Conservation (phyloP, 768 basidiomycete genomes). For the Russula sp. region DNA sequence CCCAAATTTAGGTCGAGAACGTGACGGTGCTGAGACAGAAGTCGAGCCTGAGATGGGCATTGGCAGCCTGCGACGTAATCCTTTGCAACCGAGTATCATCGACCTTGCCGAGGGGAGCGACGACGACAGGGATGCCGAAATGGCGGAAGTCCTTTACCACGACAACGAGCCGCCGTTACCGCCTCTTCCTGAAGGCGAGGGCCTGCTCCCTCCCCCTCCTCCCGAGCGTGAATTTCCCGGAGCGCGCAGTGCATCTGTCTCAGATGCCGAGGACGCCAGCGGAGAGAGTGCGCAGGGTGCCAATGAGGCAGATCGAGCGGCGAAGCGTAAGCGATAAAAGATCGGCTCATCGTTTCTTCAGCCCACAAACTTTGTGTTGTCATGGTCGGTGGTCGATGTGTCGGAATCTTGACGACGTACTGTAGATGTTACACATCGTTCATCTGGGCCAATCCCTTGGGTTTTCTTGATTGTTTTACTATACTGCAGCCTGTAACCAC, state of each 20-base stretch:
- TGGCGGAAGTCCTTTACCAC: constrained; percentile 2
- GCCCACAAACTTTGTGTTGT: neutral
- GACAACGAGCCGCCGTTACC: constrained; percentile 7
- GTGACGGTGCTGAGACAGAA: constrained; percentile 17
- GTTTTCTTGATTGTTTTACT: constrained; percentile 5
- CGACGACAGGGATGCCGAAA: constrained; percentile 16
- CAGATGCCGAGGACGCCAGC: constrained; percentile 16
- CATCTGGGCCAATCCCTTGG: neutral
- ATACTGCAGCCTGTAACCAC: neutral
- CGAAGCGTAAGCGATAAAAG: constrained; percentile 15
- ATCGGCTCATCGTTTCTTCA: neutral
- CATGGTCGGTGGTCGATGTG: neutral
- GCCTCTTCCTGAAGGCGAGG: constrained; percentile 10
- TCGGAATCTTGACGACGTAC: neutral
- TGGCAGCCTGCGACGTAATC: constrained; percentile 4
- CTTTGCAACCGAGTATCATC: constrained; percentile 15
- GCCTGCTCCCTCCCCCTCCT: neutral
- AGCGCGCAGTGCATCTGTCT: constrained; percentile 15
- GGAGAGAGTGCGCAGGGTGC: constrained; percentile 6
- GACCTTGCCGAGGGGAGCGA: constrained; percentile 16
- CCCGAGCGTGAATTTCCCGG: constrained; percentile 8
- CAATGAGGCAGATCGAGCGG: constrained; percentile 13
- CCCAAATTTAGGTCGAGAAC: constrained; percentile 8
- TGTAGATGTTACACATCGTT: constrained; percentile 3
- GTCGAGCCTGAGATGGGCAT: constrained; percentile 12